These are phyloP conservation scores for Euphorbia corollata DNA, from an alignment of 441 rosid genomes.

Conservation along the genomic window DNA sequence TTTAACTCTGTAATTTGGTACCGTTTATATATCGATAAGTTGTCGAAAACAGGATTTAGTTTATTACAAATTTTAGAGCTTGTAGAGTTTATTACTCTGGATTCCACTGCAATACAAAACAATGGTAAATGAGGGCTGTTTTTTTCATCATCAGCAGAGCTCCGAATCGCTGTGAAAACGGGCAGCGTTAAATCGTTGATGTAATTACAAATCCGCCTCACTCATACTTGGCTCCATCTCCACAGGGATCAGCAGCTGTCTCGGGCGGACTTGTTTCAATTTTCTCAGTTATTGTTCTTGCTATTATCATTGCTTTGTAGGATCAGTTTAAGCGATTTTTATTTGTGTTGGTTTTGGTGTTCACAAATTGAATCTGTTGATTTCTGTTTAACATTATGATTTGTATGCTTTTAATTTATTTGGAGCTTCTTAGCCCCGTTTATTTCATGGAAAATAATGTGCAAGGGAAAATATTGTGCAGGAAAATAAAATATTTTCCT, in stretches of 20 bases:
- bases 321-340: constrained; percentile 14
- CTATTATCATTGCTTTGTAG: not conserved
- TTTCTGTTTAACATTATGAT: too few relatives aligned
- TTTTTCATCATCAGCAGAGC: constrained; percentile 64
- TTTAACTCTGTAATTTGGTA: not conserved
- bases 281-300: constrained; percentile 3
- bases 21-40: not conserved
- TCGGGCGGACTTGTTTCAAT: constrained; percentile 15
- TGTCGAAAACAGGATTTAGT: not conserved
- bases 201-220: constrained; percentile 51
- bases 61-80: not conserved
- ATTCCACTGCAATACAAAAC: constrained; percentile 67
- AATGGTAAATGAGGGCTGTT: constrained; percentile 71
- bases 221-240: constrained; percentile 24
- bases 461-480: too few relatives aligned
- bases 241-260: constrained; percentile 18
- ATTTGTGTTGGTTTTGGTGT: too few relatives aligned
- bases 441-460: too few relatives aligned
- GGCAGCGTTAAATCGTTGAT: constrained; percentile 61
- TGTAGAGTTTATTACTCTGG: constrained; percentile 50
- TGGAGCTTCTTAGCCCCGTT: too few relatives aligned
- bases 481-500: too few relatives aligned
- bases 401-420: too few relatives aligned
- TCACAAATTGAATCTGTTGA: too few relatives aligned
- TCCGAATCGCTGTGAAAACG: constrained; percentile 48